These are phyloP conservation scores for Candida ficus DNA, from an alignment of 805 yeast species.

Conservation along the genomic window DNA sequence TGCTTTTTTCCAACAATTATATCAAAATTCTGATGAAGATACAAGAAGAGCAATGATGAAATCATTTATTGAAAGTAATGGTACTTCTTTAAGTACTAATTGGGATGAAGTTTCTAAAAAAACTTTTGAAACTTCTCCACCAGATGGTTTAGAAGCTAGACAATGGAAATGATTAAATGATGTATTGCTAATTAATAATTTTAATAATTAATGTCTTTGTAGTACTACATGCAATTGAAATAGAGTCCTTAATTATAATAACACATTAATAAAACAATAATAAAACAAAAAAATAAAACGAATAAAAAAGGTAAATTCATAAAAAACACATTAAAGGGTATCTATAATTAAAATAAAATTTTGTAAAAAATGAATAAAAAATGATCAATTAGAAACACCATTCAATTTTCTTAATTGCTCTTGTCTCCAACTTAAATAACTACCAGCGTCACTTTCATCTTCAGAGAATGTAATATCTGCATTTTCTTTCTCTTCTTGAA, in stretches of 20 bases:
- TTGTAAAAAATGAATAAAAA: neutral
- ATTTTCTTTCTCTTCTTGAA: conserved; percentile 13
- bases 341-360: too few species aligned
- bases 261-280: neutral
- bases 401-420: conserved; percentile 25
- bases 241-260: neutral
- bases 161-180: conserved; percentile 12
- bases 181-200: too few species aligned
- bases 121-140: conserved; percentile 34
- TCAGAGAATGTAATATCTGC: conserved; percentile 17
- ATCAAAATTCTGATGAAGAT: conserved; percentile 79
- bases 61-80: conserved; percentile 87
- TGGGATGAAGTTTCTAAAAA: conserved; percentile 82
- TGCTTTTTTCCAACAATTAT: conserved; percentile 70
- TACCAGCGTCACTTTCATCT: conserved; percentile 11
- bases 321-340: neutral
- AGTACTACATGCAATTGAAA: neutral
- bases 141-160: conserved; percentile 22
- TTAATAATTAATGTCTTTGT: too few species aligned
- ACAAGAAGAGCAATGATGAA: conserved; percentile 95
- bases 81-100: conserved; percentile 88
- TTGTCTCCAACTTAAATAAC: conserved; percentile 24
- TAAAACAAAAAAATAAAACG: neutral
- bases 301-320: neutral
- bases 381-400: conserved; percentile 3